Conservation (phyloP, 257 asterid genomes). For the Ehretia macrophylla region DNA sequence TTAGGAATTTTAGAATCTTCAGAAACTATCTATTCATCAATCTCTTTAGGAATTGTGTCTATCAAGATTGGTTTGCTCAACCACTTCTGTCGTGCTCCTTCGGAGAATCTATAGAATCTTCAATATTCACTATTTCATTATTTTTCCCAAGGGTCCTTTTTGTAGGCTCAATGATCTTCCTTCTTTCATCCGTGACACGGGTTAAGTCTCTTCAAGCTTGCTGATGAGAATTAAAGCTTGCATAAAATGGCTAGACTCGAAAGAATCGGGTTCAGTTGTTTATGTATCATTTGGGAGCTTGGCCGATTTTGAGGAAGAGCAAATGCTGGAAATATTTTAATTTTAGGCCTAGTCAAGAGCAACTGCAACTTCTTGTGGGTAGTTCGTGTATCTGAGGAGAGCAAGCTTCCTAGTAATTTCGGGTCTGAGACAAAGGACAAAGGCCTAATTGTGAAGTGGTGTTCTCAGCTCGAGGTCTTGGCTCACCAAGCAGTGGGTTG, state of each 20-base stretch:
- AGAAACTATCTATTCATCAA: no score
- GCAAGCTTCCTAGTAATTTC: constrained; percentile 24
- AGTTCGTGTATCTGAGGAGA: constrained; percentile 22
- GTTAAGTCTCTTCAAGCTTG: constrained; percentile 16
- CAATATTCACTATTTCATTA: no score
- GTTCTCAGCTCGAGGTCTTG: constrained; percentile 29
- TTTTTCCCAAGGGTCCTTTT: no score
- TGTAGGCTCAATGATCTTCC: constrained; percentile 48
- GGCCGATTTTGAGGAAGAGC: constrained; percentile 12
- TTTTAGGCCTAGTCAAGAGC: constrained; percentile 10
- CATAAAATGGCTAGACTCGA: constrained; percentile 14
- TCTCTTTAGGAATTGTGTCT: no score
- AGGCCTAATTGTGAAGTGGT: constrained; percentile 26
- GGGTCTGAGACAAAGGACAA: constrained; percentile 1
- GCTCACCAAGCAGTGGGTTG: constrained; percentile 21
- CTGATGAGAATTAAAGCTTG: constrained; percentile 15
- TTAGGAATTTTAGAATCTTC: no score
- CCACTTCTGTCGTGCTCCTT: no score
- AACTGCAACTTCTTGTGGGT: constrained; percentile 24
- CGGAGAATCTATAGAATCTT: no score
- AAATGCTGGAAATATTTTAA: constrained; percentile 26
- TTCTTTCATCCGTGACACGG: constrained; percentile 14
- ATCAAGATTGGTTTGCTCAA: no score
- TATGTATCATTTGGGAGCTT: constrained; percentile 27
- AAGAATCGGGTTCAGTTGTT: constrained; percentile 20